Evolutionary conservation across 1,284 basidiomycete genomes (phyloP).

Genomic region (Marasmius tenuissimus): DNA sequence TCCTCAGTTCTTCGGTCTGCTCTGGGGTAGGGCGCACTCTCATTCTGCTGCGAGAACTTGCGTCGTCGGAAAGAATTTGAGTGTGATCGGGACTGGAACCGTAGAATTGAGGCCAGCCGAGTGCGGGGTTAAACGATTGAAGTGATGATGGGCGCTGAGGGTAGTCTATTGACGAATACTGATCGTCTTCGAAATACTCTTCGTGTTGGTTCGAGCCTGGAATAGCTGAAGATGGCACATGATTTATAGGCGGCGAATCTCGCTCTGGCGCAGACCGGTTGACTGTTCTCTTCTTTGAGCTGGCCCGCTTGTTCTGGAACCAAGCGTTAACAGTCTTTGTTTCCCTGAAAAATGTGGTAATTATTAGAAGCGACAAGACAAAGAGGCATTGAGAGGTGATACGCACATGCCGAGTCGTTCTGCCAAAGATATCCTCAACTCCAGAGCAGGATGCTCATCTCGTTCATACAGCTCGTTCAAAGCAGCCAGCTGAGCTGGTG

Average conservation of each 20-base stretch:
- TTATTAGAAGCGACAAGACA: slow-evolving; percentile 21
- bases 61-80: slow-evolving; percentile 44
- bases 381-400: slow-evolving; percentile 21
- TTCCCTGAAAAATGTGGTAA: slow-evolving; percentile 48
- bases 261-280: slow-evolving; percentile 38
- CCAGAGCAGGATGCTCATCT: slow-evolving; percentile 72
- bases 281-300: slow-evolving; percentile 69
- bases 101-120: slow-evolving; percentile 39
- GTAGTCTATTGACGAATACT: slow-evolving; percentile 33
- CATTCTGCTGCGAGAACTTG: slow-evolving; percentile 50
- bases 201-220: slow-evolving; percentile 30
- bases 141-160: slow-evolving; percentile 25
- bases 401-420: slow-evolving; percentile 73
- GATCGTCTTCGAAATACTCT: slow-evolving; percentile 49
- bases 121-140: slow-evolving; percentile 22
- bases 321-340: slow-evolving; percentile 81
- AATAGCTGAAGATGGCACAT: slow-evolving; percentile 23
- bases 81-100: slow-evolving; percentile 45
- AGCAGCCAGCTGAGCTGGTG: slow-evolving; percentile 64
- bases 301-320: slow-evolving; percentile 83
- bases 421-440: slow-evolving; percentile 64
- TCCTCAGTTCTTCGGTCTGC: slow-evolving; percentile 67
- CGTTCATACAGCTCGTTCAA: slow-evolving; percentile 75
- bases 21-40: slow-evolving; percentile 61
- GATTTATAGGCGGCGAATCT: slow-evolving; percentile 34